These are phyloP conservation scores for Camelina laxa DNA, from an alignment of 345 rosid species.

Conservation along the genomic window DNA sequence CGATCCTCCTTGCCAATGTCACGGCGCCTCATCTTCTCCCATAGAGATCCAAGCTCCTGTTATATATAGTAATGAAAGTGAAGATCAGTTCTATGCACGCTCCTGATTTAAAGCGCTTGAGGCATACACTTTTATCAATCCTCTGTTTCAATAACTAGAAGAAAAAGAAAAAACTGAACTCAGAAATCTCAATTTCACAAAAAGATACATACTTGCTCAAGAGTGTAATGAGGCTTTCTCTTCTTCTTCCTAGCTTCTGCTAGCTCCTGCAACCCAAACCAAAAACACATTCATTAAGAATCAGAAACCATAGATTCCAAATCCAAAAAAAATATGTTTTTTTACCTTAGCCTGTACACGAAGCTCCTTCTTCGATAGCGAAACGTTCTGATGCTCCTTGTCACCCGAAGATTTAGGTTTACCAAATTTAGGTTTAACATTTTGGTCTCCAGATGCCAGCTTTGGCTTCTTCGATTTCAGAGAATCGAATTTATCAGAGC, in stretches of 20 bases:
- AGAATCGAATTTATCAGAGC: conserved; percentile 30
- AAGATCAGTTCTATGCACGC: conserved; percentile 1
- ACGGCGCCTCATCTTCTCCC: conserved; percentile 96
- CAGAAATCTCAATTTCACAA: background rate
- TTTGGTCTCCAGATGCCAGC: conserved; percentile 21
- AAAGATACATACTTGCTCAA: conserved; percentile 65
- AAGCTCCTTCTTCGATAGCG: conserved; percentile 39
- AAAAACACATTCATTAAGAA: conserved; percentile 6
- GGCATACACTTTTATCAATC: background rate
- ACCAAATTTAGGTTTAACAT: conserved; percentile 12
- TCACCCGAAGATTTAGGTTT: conserved; percentile 29
- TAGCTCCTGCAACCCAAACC: conserved; percentile 55
- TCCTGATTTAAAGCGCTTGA: background rate
- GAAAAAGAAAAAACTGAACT: background rate
- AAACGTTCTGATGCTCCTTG: conserved; percentile 2
- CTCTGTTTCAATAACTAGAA: background rate
- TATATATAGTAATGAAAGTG: conserved; percentile 5
- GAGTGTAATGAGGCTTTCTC: conserved; percentile 78
- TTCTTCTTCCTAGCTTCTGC: conserved; percentile 86
- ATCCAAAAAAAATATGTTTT: background rate
- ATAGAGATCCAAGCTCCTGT: conserved; percentile 87
- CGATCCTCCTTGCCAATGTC: conserved; percentile 83
- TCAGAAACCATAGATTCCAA: background rate
- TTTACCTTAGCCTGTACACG: conserved; percentile 43
- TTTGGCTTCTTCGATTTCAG: conserved; percentile 42